phyloP scores from a whole-genome alignment of 768 basidiomycete genomes.

The Sporobolomyces pararoseus region DNA sequence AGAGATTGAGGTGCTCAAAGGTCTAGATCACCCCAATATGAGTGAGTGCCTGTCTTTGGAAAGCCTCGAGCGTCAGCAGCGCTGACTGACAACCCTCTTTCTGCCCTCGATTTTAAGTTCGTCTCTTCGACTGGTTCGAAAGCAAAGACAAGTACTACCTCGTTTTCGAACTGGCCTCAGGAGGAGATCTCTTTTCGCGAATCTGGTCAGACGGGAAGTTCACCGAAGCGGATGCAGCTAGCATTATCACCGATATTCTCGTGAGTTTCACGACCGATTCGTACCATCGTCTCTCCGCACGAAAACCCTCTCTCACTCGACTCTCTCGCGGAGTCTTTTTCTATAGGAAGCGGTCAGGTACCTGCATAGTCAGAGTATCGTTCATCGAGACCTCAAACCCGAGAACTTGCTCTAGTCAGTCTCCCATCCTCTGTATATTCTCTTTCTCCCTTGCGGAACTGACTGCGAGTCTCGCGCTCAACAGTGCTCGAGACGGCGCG shows the following conservation, averaged over 20 bases:
- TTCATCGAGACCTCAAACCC: constrained; percentile 96
- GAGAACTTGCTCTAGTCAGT: constrained; percentile 73
- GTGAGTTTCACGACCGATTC: constrained; percentile 1
- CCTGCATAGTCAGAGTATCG: constrained; percentile 85
- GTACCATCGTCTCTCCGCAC: background rate
- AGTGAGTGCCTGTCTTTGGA: constrained; percentile 49
- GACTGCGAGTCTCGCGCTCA: background rate
- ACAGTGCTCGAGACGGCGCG: constrained; percentile 50
- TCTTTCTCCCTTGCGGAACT: background rate
- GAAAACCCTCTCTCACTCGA: background rate
- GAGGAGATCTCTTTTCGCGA: constrained; percentile 90
- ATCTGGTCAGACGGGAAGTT: constrained; percentile 82
- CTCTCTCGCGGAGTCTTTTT: too few relatives aligned
- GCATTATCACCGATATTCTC: constrained; percentile 55
- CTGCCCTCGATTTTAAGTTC: constrained; percentile 61
- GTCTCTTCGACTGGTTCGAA: constrained; percentile 96
- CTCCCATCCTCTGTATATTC: background rate
- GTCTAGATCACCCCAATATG: constrained; percentile 84
- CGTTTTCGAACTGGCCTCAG: constrained; percentile 72
- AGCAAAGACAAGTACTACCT: constrained; percentile 89
- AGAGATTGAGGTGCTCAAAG: constrained; percentile 89
- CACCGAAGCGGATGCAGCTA: constrained; percentile 83
- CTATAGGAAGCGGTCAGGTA: constrained; percentile 66
- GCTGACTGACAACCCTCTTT: too few relatives aligned
- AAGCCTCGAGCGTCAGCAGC: too few relatives aligned